A percentile compares a stretch with the other conserved stretches of the same genome.
phyloP scores from a whole-genome alignment of 148 eudicot genomes.

The Oxyria digyna region DNA sequence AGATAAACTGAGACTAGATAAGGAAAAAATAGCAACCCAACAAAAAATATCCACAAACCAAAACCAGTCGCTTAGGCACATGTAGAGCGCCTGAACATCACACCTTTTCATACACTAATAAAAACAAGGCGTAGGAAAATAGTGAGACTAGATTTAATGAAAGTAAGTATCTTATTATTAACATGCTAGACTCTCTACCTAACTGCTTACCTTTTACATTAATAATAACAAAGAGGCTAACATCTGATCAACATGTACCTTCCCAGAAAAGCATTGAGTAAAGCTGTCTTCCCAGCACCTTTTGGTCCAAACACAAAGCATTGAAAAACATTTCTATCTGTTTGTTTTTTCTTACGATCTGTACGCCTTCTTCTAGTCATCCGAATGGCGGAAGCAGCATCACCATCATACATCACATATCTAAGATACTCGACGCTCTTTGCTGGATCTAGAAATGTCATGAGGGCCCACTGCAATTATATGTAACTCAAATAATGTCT shows the following conservation, averaged over 20 bases:
- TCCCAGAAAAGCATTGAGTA: constrained; percentile 65
- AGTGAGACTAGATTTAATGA: not conserved
- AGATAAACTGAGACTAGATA: too few species aligned
- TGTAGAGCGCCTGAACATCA: too few species aligned
- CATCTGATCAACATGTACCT: constrained; percentile 26
- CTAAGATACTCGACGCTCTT: constrained; percentile 76
- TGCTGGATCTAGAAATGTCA: constrained; percentile 88
- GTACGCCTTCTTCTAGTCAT: constrained; percentile 62
- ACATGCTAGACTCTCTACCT: too few species aligned
- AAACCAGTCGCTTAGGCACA: too few species aligned
- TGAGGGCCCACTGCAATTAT: constrained; percentile 69
- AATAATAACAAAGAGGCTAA: not conserved
- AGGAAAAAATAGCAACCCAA: too few species aligned
- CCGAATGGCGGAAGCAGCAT: constrained; percentile 73
- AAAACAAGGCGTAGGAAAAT: too few species aligned
- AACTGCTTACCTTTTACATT: not conserved
- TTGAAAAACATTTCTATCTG: constrained; percentile 80
- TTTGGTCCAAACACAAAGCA: constrained; percentile 94
- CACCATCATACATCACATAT: constrained; percentile 74
- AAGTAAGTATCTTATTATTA: not conserved
- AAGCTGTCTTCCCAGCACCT: constrained; percentile 72
- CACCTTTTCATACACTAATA: not conserved
- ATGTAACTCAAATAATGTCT: not conserved
- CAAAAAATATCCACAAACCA: too few species aligned
- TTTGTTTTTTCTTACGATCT: constrained; percentile 79